Evolutionary conservation across 1,284 basidiomycete genomes (phyloP).

Genomic region (Uromyces viciae-fabae): DNA sequence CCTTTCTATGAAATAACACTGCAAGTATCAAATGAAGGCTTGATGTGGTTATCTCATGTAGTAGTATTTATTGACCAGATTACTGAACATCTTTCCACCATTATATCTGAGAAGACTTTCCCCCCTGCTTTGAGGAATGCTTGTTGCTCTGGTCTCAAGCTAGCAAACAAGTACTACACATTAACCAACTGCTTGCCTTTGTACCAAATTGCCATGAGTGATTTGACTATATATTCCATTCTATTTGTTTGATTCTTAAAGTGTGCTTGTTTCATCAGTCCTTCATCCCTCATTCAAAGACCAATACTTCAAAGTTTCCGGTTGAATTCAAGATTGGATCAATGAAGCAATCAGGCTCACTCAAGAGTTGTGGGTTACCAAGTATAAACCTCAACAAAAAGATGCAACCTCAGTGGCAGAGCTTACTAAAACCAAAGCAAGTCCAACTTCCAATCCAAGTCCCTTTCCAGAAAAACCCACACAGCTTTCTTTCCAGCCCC

Average conservation of each 20-base stretch:
- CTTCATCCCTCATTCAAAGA: not conserved
- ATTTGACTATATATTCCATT: not conserved
- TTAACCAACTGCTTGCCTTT: not conserved
- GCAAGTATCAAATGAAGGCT: not conserved
- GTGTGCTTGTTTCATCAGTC: no score
- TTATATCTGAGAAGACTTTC: not conserved
- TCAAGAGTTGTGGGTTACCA: not conserved
- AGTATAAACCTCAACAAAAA: not conserved
- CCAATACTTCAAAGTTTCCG: not conserved
- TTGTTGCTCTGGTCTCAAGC: not conserved
- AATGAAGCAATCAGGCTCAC: not conserved
- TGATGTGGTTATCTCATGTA: not conserved
- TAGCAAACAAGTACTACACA: constrained; percentile 5
- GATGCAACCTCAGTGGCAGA: not conserved
- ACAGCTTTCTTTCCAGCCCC: not conserved
- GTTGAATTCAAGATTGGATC: not conserved
- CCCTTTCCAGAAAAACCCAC: not conserved
- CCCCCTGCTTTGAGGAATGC: not conserved
- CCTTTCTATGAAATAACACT: not conserved
- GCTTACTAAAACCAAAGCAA: not conserved
- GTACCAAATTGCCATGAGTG: not conserved
- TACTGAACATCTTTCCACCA: not conserved
- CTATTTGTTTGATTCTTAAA: not conserved
- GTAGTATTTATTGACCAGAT: not conserved
- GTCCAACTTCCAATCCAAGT: not conserved